Percentiles rank a stretch among this genome's conserved stretches.
Evolutionary conservation across 495 filamentous ascomycete genomes (phyloP).

Genomic region (Filosporella fistucella): DNA sequence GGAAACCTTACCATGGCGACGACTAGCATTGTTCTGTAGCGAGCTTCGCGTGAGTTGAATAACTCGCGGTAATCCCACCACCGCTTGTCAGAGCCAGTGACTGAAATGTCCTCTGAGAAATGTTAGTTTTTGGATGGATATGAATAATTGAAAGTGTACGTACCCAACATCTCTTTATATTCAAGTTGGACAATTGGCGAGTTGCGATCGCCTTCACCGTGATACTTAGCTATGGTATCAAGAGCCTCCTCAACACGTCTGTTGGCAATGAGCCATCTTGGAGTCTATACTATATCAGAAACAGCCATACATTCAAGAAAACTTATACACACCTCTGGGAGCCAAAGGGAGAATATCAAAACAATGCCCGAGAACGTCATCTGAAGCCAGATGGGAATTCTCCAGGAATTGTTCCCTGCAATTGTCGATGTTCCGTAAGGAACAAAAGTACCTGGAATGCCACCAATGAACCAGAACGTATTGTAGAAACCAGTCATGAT

Average conservation of each 20-base stretch:
- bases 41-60: constrained; percentile 51
- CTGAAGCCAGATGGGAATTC: constrained; percentile 3
- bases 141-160: neutral
- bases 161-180: constrained; percentile 46
- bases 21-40: constrained; percentile 54
- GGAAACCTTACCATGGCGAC: constrained; percentile 55
- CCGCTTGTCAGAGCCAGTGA: constrained; percentile 46
- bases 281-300: constrained; percentile 46
- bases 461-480: constrained; percentile 28
- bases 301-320: too few species aligned
- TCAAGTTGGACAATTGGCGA: constrained; percentile 58
- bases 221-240: constrained; percentile 48
- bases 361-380: neutral
- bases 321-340: constrained; percentile 37
- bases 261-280: constrained; percentile 61
- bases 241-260: constrained; percentile 53
- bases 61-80: constrained; percentile 67
- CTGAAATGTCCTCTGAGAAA: neutral
- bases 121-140: constrained; percentile 29
- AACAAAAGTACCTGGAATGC: neutral
- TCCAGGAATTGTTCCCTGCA: neutral
- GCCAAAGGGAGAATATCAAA: constrained; percentile 27
- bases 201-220: constrained; percentile 52
- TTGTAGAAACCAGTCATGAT: constrained; percentile 49
- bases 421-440: neutral